phyloP scores from a whole-genome alignment of 768 basidiomycete genomes.

The Termitomyces sp. region DNA sequence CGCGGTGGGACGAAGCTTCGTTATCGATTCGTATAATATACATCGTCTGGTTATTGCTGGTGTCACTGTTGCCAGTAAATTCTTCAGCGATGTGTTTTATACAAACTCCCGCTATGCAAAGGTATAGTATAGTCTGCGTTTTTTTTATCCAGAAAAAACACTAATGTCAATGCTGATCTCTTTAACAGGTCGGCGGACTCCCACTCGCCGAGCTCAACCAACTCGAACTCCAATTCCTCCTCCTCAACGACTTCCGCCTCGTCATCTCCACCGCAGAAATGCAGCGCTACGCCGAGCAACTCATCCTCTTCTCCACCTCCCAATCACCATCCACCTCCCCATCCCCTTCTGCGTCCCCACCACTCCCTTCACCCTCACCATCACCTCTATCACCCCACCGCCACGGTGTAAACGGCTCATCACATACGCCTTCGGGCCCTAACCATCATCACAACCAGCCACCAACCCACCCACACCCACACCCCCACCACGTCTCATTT shows the following conservation, averaged over 20 bases:
- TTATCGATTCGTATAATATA: conserved; percentile 96
- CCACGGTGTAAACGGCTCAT: not conserved
- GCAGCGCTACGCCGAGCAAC: conserved; percentile 91
- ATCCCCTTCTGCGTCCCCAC: not conserved
- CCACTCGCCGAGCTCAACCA: conserved; percentile 92
- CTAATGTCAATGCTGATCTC: not conserved
- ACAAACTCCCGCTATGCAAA: conserved; percentile 99
- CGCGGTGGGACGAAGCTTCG: conserved; percentile 59
- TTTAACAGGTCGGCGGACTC: conserved; percentile 86
- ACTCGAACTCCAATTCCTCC: conserved; percentile 94
- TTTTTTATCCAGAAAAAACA: no score
- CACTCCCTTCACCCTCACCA: conserved; percentile 9
- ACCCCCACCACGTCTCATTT: not conserved
- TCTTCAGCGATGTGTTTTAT: conserved; percentile 98
- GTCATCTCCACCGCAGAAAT: conserved; percentile 88
- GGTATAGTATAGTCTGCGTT: conserved; percentile 35
- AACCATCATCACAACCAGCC: not conserved
- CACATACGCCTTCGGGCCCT: not conserved
- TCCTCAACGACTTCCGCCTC: conserved; percentile 92
- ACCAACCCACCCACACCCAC: conserved; percentile 2
- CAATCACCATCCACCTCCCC: not conserved
- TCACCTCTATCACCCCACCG: conserved; percentile 36
- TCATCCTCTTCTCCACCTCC: conserved; percentile 63
- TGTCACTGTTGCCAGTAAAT: conserved; percentile 98
- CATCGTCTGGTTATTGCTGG: conserved; percentile 97